A percentile compares a stretch with the other conserved stretches of the same genome.
Evolutionary conservation across 1,284 basidiomycete species (phyloP).

Genomic region (Dichomitus squalens): DNA sequence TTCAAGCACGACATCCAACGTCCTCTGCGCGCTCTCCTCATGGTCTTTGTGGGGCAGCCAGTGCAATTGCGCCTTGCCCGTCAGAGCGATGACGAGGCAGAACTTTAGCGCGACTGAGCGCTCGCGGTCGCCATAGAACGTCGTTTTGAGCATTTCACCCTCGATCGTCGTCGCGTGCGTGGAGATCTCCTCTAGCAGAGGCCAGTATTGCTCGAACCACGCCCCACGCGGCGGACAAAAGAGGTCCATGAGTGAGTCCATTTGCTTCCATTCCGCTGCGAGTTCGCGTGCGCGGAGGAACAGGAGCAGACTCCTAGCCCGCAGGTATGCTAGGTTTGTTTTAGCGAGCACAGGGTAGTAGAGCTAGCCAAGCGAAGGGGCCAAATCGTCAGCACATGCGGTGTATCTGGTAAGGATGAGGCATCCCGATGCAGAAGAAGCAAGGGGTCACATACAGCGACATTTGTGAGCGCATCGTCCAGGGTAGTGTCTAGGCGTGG

Average conservation of each 20-base stretch:
- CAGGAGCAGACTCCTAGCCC: constrained; percentile 22
- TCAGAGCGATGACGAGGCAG: constrained; percentile 26
- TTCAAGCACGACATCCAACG: constrained; percentile 23
- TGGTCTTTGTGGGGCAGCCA: constrained; percentile 24
- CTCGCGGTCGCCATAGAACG: constrained; percentile 23
- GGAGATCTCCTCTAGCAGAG: constrained; percentile 27
- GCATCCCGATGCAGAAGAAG: neutral
- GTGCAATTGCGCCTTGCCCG: constrained; percentile 28
- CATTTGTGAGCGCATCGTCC: constrained; percentile 23
- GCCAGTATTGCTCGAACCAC: constrained; percentile 32
- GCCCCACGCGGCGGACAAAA: constrained; percentile 17
- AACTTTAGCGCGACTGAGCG: constrained; percentile 27
- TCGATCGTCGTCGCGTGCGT: constrained; percentile 24
- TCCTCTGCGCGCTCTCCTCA: constrained; percentile 23
- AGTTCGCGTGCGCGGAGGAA: constrained; percentile 11
- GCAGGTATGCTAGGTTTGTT: constrained; percentile 25
- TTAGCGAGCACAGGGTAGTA: constrained; percentile 23
- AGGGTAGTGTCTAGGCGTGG: constrained; percentile 19
- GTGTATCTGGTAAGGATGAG: too few relatives aligned
- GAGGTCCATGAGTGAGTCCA: constrained; percentile 7
- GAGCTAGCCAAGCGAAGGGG: too few relatives aligned
- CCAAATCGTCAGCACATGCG: neutral
- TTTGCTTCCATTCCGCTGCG: constrained; percentile 14
- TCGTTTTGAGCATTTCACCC: constrained; percentile 27
- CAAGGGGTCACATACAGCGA: constrained; percentile 20